Conservation (phyloP, 2,329 filamentous ascomycete genomes). For the Aspergillus alliaceus region DNA sequence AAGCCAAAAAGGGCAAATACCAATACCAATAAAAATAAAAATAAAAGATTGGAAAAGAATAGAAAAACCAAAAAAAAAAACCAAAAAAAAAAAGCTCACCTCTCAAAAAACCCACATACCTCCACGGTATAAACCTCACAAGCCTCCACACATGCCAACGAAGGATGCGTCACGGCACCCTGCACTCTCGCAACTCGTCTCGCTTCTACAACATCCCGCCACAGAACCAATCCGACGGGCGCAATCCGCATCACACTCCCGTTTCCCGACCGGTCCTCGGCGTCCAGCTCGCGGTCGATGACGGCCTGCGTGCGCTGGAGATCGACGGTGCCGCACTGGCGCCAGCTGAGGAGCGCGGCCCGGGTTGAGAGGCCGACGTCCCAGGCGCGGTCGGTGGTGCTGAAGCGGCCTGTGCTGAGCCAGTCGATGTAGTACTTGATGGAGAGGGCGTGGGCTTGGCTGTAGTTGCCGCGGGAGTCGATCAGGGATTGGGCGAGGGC, state of each 20-base stretch:
- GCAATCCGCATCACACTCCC: conserved; percentile 46
- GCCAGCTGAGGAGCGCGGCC: conserved; percentile 35
- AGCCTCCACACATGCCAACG: conserved; percentile 38
- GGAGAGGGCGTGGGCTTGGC: conserved; percentile 29
- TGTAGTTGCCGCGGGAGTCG: conserved; percentile 29
- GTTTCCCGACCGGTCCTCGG: conserved; percentile 33
- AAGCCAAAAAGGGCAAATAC: no score
- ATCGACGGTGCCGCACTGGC: neutral
- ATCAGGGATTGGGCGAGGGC: conserved; percentile 43
- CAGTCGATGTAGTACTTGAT: conserved; percentile 40
- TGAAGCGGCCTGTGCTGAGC: conserved; percentile 38
- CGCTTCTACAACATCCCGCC: conserved; percentile 23
- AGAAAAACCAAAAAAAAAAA: neutral
- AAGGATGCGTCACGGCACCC: conserved; percentile 40
- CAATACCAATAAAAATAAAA: neutral
- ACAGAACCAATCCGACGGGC: conserved; percentile 37
- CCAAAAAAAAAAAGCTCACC: conserved; percentile 17
- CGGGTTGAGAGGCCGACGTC: conserved; percentile 41
- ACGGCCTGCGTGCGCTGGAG: conserved; percentile 15
- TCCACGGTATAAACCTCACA: conserved; percentile 40
- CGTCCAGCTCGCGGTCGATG: conserved; percentile 16
- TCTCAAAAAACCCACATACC: conserved; percentile 29
- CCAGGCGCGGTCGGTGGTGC: conserved; percentile 36
- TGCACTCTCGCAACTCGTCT: conserved; percentile 24
- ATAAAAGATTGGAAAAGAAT: neutral